Base-by-base conservation (phyloP, 176 grass and related monocot genomes). In the Eleusine indica region DNA sequence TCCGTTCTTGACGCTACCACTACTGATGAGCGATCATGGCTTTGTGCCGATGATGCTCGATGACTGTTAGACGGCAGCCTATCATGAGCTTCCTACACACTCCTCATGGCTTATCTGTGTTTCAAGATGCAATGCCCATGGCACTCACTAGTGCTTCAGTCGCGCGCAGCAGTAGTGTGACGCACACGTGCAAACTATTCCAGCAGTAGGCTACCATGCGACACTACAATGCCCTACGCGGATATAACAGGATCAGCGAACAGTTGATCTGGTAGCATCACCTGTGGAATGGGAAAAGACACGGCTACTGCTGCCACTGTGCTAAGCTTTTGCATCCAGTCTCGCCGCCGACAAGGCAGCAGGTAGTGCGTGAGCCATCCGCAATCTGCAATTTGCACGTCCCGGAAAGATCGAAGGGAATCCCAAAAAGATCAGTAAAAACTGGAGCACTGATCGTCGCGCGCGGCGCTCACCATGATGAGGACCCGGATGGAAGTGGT, bases 311-410 rank as follows among this genome's bases (percentile, higher is more conserved):
- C 29, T 42, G 35, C 47, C 3, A 19, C 63, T 12, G 28, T 35
- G 13, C 19, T 21, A 22, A 19, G 54, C 30, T 64, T 72, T 15
- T 35, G 15, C 32, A 15, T 54, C 52, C 1, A 6, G 21, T 28
- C 37, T 60, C 78, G 29, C 79, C 63, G 63, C 73, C 80, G 81
- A 79, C 75, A 68, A 22, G 68, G 35, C 19, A 17, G 48, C 47
- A 44, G 43, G 12, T 15, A 42, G 6, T 17, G 29, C 15, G 15
- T 56, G 71, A 48, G 70, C 11, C 11, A 17, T 49, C 12, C n/a
- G 40, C 42, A 21, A 71, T 13, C 42, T 73, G 70, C 43, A 49
- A 35, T 0, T 2, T 25, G 14, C 14, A 6, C 32, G 32, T 35
- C 12, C 14, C 49, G 2, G 49, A 3, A 17, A 49, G 7, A 12